Conservation (phyloP, 441 rosid species). For the Omphalea diandra region DNA sequence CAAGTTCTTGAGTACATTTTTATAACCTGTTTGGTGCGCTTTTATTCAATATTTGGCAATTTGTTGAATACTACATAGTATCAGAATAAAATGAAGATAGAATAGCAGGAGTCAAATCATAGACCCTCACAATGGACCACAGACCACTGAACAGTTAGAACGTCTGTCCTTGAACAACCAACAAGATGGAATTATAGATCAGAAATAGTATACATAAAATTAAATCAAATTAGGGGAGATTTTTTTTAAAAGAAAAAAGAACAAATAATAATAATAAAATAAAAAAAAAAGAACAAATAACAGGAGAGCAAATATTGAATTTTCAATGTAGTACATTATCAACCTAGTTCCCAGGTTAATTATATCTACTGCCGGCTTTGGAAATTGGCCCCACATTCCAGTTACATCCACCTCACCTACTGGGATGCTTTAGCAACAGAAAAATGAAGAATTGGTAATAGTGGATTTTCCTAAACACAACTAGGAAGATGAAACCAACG, state of each 20-base stretch:
- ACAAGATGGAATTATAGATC: too few species aligned
- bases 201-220: not conserved
- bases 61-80: too few species aligned
- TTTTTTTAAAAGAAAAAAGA: not conserved
- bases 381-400: not conserved
- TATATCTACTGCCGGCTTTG: conserved; percentile 2
- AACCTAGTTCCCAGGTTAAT: not conserved
- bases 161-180: too few species aligned
- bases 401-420: conserved; percentile 11
- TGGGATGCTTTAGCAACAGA: not conserved
- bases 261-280: too few species aligned
- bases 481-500: conserved; percentile 4
- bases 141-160: too few species aligned
- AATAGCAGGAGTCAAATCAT: too few species aligned
- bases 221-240: not conserved
- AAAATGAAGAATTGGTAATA: not conserved
- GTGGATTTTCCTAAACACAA: not conserved
- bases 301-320: not conserved
- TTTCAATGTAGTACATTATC: conserved; percentile 14
- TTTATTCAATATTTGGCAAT: too few species aligned
- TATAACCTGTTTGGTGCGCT: too few species aligned
- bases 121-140: too few species aligned
- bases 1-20: too few species aligned
- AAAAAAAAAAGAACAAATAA: too few species aligned
- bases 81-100: too few species aligned